phyloP scores from a whole-genome alignment of 257 asterid species.

The Primulina huaijiensis region DNA sequence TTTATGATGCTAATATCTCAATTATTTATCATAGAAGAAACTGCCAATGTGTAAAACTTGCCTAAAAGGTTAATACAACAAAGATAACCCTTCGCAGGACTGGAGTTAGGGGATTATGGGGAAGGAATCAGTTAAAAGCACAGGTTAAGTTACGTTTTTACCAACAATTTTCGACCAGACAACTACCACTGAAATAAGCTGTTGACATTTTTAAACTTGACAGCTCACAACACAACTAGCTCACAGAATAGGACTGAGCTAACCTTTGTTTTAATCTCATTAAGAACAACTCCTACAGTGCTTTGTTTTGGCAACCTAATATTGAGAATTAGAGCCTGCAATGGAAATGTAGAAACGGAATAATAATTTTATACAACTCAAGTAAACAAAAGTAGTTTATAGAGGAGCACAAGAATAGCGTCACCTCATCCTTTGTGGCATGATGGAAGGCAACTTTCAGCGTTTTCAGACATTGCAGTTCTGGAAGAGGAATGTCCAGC shows the following conservation, averaged over 20 bases:
- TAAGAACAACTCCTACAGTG: conserved; percentile 74
- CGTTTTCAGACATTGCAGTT: conserved; percentile 84
- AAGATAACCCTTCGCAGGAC: neutral
- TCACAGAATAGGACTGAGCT: conserved; percentile 8
- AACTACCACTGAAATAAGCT: neutral
- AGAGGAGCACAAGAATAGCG: conserved; percentile 18
- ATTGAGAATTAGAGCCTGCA: conserved; percentile 63
- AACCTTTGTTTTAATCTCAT: conserved; percentile 69
- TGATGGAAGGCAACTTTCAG: conserved; percentile 86
- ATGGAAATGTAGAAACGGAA: conserved; percentile 26
- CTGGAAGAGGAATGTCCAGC: conserved; percentile 89
- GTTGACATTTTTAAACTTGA: conserved; percentile 11
- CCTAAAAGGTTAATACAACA: neutral
- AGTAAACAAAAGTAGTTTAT: conserved; percentile 7
- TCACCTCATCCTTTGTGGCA: conserved; percentile 83
- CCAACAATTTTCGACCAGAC: neutral
- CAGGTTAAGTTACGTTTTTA: neutral
- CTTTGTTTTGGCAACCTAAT: conserved; percentile 82
- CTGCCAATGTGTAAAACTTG: neutral
- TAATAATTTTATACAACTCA: conserved; percentile 13
- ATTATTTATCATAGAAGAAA: neutral
- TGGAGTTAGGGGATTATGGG: neutral
- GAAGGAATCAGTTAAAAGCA: neutral
- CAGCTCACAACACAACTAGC: neutral
- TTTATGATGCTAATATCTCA: neutral